A percentile compares a stretch with the other conserved stretches of the same genome.
These are phyloP conservation scores for Poa pratensis DNA, from an alignment of 176 grass and related monocot genomes.

Conservation along the genomic window DNA sequence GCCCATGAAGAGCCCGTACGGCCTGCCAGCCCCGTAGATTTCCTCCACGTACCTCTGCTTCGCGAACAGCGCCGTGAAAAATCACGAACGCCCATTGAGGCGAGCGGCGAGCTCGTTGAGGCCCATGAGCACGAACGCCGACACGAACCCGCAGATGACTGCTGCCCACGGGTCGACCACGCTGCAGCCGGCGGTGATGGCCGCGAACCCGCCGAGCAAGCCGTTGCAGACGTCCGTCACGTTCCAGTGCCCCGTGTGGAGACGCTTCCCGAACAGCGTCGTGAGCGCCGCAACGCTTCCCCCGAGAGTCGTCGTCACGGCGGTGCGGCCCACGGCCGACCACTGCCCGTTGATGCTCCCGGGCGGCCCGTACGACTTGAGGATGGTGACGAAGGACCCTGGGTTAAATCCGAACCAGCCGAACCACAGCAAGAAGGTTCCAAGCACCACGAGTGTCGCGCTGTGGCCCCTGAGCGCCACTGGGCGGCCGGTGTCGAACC, in stretches of 20 bases:
- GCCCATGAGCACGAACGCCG: constrained; percentile 86
- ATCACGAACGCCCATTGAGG: no score
- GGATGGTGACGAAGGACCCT: constrained; percentile 78
- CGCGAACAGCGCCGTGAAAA: constrained; percentile 86
- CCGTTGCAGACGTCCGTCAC: constrained; percentile 92
- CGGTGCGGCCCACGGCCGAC: constrained; percentile 89
- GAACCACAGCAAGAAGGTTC: constrained; percentile 95
- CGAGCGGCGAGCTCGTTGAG: constrained; percentile 66
- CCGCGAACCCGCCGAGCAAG: constrained; percentile 88
- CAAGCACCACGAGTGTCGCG: constrained; percentile 84
- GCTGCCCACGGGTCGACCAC: constrained; percentile 95
- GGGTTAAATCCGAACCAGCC: constrained; percentile 98
- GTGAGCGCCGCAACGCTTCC: constrained; percentile 89
- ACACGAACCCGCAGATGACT: constrained; percentile 89
- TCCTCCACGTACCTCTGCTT: constrained; percentile 70
- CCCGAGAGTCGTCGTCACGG: constrained; percentile 82
- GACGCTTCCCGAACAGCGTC: constrained; percentile 86
- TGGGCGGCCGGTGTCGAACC: constrained; percentile 74
- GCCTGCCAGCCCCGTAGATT: constrained; percentile 65
- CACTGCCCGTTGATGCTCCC: constrained; percentile 83
- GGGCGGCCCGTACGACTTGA: constrained; percentile 69
- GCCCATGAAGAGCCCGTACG: constrained; percentile 93
- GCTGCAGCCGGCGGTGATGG: constrained; percentile 87
- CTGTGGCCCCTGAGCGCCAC: constrained; percentile 87
- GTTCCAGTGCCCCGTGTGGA: constrained; percentile 96